Percentiles rank a stretch among this genome's conserved stretches.
Evolutionary conservation across 2,329 filamentous ascomycete species (phyloP).

Genomic region (Cadophora sp.): DNA sequence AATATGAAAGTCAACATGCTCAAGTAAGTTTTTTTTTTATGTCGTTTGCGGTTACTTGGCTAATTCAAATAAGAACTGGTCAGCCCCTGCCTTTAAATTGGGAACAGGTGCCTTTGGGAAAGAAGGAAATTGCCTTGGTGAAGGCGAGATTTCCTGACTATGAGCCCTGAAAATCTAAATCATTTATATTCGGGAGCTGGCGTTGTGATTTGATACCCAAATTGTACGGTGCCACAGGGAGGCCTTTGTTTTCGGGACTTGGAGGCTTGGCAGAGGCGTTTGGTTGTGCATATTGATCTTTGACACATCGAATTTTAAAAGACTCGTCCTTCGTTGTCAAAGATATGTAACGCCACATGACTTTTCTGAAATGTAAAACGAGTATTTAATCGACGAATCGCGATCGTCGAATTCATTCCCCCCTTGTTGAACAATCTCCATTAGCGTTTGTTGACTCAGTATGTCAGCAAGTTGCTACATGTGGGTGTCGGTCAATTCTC

Average conservation of each 20-base stretch:
- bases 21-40: slow-evolving; percentile 46
- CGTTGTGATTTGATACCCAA: slow-evolving; percentile 10
- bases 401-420: no score
- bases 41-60: slow-evolving; percentile 5
- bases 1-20: slow-evolving; percentile 56
- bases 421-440: no score
- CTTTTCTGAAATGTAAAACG: background rate
- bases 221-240: background rate
- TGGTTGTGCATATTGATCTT: background rate
- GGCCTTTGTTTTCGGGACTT: background rate
- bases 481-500: background rate
- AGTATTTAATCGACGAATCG: background rate
- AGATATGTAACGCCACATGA: background rate
- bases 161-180: slow-evolving; percentile 15
- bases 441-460: no score
- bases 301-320: background rate
- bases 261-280: background rate
- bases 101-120: slow-evolving; percentile 49
- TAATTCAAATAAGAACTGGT: slow-evolving; percentile 26
- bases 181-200: background rate
- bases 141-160: slow-evolving; percentile 34
- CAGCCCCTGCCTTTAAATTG: slow-evolving; percentile 50
- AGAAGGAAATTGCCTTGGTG: slow-evolving; percentile 47
- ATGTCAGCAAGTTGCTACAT: no score
- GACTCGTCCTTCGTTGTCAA: background rate